phyloP scores from a whole-genome alignment of 805 yeast genomes.

The Lachancea sp. region DNA sequence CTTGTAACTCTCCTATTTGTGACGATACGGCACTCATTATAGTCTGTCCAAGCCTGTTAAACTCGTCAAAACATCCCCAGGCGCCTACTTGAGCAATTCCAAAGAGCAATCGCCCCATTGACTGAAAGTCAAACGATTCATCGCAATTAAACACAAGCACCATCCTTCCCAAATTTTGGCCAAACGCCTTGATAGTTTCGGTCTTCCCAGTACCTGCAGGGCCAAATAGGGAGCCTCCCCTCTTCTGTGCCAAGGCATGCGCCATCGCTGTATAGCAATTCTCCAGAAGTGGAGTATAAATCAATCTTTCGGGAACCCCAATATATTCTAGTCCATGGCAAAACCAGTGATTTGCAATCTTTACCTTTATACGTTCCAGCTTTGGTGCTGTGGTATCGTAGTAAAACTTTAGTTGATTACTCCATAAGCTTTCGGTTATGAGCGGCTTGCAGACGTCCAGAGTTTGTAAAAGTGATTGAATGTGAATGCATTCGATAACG shows the following conservation, averaged over 20 bases:
- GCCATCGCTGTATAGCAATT: conserved; percentile 62
- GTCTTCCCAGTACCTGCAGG: conserved; percentile 99
- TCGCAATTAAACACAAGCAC: conserved; percentile 90
- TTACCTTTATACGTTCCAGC: conserved; percentile 37
- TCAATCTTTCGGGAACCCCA: conserved; percentile 68
- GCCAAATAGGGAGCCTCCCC: conserved; percentile 90
- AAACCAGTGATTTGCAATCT: conserved; percentile 47
- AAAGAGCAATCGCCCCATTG: conserved; percentile 67
- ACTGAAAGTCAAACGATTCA: conserved; percentile 73
- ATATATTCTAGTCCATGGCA: conserved; percentile 76
- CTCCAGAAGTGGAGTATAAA: conserved; percentile 67
- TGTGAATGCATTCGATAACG: conserved; percentile 64
- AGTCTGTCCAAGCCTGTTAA: conserved; percentile 66
- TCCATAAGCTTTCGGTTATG: conserved; percentile 40
- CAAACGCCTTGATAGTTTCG: conserved; percentile 80
- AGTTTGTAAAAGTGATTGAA: conserved; percentile 36
- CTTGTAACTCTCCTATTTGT: conserved; percentile 66
- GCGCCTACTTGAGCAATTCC: conserved; percentile 82
- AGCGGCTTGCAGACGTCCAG: conserved; percentile 15
- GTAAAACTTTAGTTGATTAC: conserved; percentile 46
- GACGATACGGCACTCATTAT: conserved; percentile 82
- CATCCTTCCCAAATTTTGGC: conserved; percentile 68
- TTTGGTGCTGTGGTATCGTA: conserved; percentile 20
- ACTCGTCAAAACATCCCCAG: conserved; percentile 97
- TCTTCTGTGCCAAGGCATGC: conserved; percentile 61